Base-by-base conservation (phyloP, 768 basidiomycete genomes). In the Russula lepida region DNA sequence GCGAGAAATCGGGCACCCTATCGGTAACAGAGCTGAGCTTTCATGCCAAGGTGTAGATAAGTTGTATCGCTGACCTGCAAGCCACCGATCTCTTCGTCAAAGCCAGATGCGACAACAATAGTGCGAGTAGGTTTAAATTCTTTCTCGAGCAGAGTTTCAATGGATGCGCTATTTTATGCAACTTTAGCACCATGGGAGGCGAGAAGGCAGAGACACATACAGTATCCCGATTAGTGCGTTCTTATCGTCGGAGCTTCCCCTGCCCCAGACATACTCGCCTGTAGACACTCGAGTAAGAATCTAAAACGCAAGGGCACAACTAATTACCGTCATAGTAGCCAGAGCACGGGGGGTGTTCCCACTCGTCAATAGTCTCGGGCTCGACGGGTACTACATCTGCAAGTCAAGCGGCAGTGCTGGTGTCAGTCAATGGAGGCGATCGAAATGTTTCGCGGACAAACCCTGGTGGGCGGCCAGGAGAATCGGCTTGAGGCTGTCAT, bases 301-400 rank as follows among this genome's bases (percentile, higher is more conserved):
- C 27, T n/a, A 21, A 28, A n/a, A 30, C n/a, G 0, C 23, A 7
- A 48, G 1, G 5, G 6, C 17, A 27, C 35, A 37, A 27, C 19
- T 17, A 43, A 28, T n/a, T 28, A 78, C 83, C 84, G 63, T 85
- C 84, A 64, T 76, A 84, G 59, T 79, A 68, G 0, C 86, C 86
- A 28, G 82, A 84, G 68, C 81, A 88, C 3, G 86, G 84, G 5
- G 84, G 83, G 58, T 84, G 66, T 5, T 69, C 76, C 86, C 86
- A 88, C 60, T 79, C 70, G 60, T 77, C 76, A 21, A 79, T 71
- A 0, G 85, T 85, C 4, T 74, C 72, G 2, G 79, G 77, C 25
- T 82, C 76, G 8, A 86, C 86, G 5, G 86, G 86, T 6, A 88
- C 86, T 6, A 87, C 85, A 64, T 88, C 86, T 84, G 39, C 17